phyloP scores from a whole-genome alignment of 352 stramenopile genomes.

The Blastocystis sp. region DNA sequence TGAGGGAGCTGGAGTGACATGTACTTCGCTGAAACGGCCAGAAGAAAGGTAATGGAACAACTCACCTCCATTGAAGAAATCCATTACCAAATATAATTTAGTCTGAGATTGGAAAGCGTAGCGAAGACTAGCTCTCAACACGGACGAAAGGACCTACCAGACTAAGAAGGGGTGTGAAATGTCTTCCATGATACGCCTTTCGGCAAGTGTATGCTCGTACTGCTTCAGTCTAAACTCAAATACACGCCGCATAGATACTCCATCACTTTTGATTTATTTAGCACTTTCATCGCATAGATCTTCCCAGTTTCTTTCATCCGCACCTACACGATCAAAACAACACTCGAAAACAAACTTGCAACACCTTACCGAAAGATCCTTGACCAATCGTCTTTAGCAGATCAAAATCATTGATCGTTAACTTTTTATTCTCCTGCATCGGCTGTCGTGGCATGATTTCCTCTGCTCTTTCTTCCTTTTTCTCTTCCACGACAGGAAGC shows the following conservation, averaged over 20 bases:
- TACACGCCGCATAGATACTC: not conserved
- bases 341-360: constrained; percentile 51
- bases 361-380: constrained; percentile 84
- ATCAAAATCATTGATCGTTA: constrained; percentile 83
- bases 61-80: constrained; percentile 85
- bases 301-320: constrained; percentile 83
- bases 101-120: constrained; percentile 75
- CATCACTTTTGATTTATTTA: constrained; percentile 79
- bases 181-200: constrained; percentile 35
- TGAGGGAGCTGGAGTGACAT: not conserved
- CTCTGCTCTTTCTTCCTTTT: not conserved
- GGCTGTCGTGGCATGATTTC: constrained; percentile 6
- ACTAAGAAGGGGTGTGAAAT: constrained; percentile 73
- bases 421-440: constrained; percentile 68
- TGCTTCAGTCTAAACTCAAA: not conserved
- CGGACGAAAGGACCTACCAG: not conserved
- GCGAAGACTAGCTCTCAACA: not conserved
- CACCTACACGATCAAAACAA: constrained; percentile 76
- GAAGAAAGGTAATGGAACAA: constrained; percentile 90
- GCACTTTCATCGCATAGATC: constrained; percentile 89
- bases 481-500: not conserved
- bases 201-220: constrained; percentile 20
- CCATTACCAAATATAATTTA: constrained; percentile 73
- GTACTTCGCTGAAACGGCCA: constrained; percentile 78
- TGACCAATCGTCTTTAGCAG: constrained; percentile 82